Base-by-base conservation (phyloP, 2,329 filamentous ascomycete species). In the Neofusicoccum ribis region DNA sequence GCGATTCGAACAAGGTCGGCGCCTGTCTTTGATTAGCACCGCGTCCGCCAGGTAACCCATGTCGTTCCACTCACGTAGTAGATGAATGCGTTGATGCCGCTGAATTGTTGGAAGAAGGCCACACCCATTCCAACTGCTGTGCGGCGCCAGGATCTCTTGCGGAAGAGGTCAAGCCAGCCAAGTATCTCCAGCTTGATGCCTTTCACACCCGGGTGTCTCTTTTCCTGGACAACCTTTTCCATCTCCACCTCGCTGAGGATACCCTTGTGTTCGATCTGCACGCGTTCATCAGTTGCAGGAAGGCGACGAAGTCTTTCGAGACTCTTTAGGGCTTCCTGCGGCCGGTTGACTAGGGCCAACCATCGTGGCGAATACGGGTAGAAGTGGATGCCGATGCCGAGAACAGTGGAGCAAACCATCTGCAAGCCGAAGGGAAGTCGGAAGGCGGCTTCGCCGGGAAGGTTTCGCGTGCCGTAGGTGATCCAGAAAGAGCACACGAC, bases 361-460 rank as follows among this genome's bases (percentile, higher is more conserved):
- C 75, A 77, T 37, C 75, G 65, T 0, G 74, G 74, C 8, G 72
- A 75, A 69, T 73, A 76, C 0, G 75, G 75, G 14, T 77, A 67
- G 58, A 75, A 74, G 6, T 72, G 31, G 36, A 76, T 75, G 5
- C 72, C 73, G 51, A 71, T 46, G 2, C 70, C 74, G 3, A 77
- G 68, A 1, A 73, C 63, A 0, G 75, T 60, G n/a, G 69, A 74
- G 5, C 75, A 73, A 11, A 76, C 27, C 66, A 83, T 78, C 67
- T 84, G 82, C 8, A 84, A 71, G 7, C 82, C 67, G 69, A 83
- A 83, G 0, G 81, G 82, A 0, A 83, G 71, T 27, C 81, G 71
- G 78, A 80, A 84, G 3, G 80, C 72, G 79, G 80, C 82, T 70
- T 83, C 78, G 0, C 76, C 74, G 17, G 44, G 4, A 4, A 39